Evolutionary conservation across 805 yeast species (phyloP), one percentile per base, ranked within the genome.

Genomic region (Candida incommunis): DNA sequence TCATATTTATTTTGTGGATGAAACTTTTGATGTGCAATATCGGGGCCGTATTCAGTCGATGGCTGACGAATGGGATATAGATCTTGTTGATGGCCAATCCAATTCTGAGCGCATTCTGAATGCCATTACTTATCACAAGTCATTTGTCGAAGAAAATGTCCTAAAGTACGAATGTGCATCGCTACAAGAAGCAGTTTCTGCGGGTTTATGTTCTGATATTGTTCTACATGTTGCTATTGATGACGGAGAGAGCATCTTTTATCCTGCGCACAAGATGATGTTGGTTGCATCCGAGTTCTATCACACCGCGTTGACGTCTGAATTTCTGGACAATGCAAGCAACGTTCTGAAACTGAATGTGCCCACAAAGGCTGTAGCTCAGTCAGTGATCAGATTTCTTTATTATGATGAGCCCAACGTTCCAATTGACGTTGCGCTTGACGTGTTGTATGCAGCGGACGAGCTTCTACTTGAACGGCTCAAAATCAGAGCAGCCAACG

Each of bases 231-330:
- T 45, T 4, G 42, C 52, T 7, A 54, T 60, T 3, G 64, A 64
- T 22, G 44, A 51, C 24, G 40, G 35, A 4, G 42, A 29, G 3
- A 37, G 56, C 42, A 54, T 58, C 0, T 68, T 67, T 47, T 82
- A 75, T 54, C 88, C 90, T 1, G 76, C 70, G 3, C 83, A 83
- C 58, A 66, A 78, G 37, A 69, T 82, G 0, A 70, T 82, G 42
- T 56, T 83, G 22, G 59, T 70, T 3, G 62, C 87, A 35, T 72
- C 82, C 2, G 80, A 74, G 40, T 82, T 79, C 58, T 83, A 75
- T 54, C 74, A 69, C 43, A 69, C 76, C 2, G 71, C 82, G 79
- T 76, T 83, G 55, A 57, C 65, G 7, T 76, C 83, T 1, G 57
- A 68, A 1, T 73, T 74, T 46, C 47, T 55, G 3, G 76, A 71